Base-by-base conservation (phyloP, 2,329 filamentous ascomycete species). In the Verticillium klebahnii region DNA sequence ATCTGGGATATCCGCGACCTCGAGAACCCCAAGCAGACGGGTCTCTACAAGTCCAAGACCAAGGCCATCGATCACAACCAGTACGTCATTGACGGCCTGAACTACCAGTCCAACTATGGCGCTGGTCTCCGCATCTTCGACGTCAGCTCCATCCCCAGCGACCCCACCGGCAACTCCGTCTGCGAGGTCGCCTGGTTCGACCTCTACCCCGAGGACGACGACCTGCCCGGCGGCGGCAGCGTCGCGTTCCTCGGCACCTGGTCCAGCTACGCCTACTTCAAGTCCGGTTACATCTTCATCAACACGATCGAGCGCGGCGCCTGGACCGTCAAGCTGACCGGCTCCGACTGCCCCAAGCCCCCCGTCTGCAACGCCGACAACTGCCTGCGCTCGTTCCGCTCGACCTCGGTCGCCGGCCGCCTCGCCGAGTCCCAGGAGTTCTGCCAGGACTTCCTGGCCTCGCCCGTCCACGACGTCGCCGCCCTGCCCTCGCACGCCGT, bases 281-380 rank as follows among this genome's bases (percentile, higher is more conserved):
- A 76, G 66, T 78, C 75, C 1, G 82, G 81, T 1, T 78, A 77
- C 65, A 76, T 84, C 61, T 74, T 83, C 8, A 69, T 84, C 64
- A 83, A 84, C 70, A 81, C 77, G 3, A 84, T 83, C 61, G 81
- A 84, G 71, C 72, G 80, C 6, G 82, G 82, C 58, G 75, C 76
- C 5, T 84, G 79, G 57, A 74, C 79, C 8, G 73, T 84, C 12
- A 83, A 81, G 73, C 65, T 67, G 63, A 67, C 62, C 29, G 55
- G 60, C 54, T 57, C 60, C 61, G 62, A 65, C 15, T 66, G 61
- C 58, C 60, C 63, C 50, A 62, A 62, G 60, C 61, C 65, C 50
- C 63, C 63, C 58, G 54, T 61, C n/a, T 75, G 74, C 68, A 65
- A 67, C 61, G 72, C 73, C 57, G 74, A 77, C 67, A 73, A 75